A percentile compares a stretch with the other conserved stretches of the same genome.
phyloP scores from a whole-genome alignment of 2,329 filamentous ascomycete species.

The Cladobotryum mycophilum region DNA sequence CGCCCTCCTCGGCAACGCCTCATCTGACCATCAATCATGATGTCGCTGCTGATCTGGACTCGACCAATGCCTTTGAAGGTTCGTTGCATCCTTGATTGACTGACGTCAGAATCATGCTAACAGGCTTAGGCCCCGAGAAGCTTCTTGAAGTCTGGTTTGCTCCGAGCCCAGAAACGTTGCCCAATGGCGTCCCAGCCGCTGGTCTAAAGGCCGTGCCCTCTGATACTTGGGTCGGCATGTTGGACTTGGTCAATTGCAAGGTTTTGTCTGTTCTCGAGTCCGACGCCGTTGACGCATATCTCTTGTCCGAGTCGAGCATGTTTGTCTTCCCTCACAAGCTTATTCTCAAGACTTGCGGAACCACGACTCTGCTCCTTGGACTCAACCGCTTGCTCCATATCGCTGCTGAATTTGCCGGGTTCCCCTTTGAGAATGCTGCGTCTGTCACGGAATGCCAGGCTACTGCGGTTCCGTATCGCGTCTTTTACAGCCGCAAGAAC shows the following conservation, averaged over 20 bases:
- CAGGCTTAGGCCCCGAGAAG: slow-evolving; percentile 74
- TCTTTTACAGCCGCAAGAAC: slow-evolving; percentile 99
- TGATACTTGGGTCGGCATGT: slow-evolving; percentile 91
- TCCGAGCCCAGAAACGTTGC: slow-evolving; percentile 66
- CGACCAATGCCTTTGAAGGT: slow-evolving; percentile 94
- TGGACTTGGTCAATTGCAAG: slow-evolving; percentile 98
- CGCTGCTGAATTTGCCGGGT: slow-evolving; percentile 80
- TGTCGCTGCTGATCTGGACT: slow-evolving; percentile 87
- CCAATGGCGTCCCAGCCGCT: slow-evolving; percentile 60
- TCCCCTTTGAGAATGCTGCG: slow-evolving; percentile 68
- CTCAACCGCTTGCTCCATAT: slow-evolving; percentile 89
- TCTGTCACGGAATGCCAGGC: slow-evolving; percentile 61
- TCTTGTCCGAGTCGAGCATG: slow-evolving; percentile 98
- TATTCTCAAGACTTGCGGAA: slow-evolving; percentile 96
- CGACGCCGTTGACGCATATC: slow-evolving; percentile 90
- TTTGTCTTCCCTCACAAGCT: slow-evolving; percentile 99
- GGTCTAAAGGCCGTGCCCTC: slow-evolving; percentile 81
- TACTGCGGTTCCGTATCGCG: slow-evolving; percentile 83
- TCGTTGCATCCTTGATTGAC: background rate
- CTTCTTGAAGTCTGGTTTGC: slow-evolving; percentile 98
- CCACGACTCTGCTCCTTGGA: slow-evolving; percentile 85
- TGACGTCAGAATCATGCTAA: background rate
- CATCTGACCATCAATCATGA: slow-evolving; percentile 96
- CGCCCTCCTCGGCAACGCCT: slow-evolving; percentile 75
- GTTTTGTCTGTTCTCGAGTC: slow-evolving; percentile 91